Base-by-base conservation (phyloP, 2,329 filamentous ascomycete species). In the Zymoseptoria ardabiliae region DNA sequence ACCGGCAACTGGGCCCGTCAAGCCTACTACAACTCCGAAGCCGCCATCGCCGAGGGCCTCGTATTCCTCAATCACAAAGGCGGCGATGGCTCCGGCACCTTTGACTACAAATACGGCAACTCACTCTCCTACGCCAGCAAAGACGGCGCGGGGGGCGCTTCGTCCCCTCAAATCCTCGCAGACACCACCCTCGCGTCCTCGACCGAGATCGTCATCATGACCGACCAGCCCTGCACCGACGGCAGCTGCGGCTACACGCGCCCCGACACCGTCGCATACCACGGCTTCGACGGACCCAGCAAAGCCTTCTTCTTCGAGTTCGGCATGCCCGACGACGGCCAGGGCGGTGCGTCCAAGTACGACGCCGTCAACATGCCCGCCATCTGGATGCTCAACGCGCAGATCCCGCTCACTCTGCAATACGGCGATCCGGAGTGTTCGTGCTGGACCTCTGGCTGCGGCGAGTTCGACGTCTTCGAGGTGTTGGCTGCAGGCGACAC, bases 231-330 rank as follows among this genome's bases (percentile, higher is more conserved):
- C 61, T 87, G 85, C 70, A 69, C 74, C 19, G 74, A 73, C 60
- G 69, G 72, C 58, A 83, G 60, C 60, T 74, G 72, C 55, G 72
- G 72, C 62, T 73, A 70, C 70, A 61, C 55, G 52, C 72, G 72
- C 54, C 63, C 67, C 51, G 69, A 68, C 61, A 71, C 70, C n/a
- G 71, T 73, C 35, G 71, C 72, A 25, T 69, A 87, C 83, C 70
- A 90, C 74, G 89, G 88, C 61, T 92, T 90, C 75, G 81, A 76
- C 48, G 88, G 88, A 54, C 78, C 81, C 28, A 82, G 85, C 68
- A 91, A 90, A 76, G 79, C 87, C 57, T 91, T 92, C 76, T 79
- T 91, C 63, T 81, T 89, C 66, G 82, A 90, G 67, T 89, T 91
- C 73, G 77, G 78, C 58, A 92, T 92, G 89, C 88, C 88, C 8